These are phyloP conservation scores for Peniophora sp. DNA, from an alignment of 1,284 basidiomycete genomes.

Conservation along the genomic window DNA sequence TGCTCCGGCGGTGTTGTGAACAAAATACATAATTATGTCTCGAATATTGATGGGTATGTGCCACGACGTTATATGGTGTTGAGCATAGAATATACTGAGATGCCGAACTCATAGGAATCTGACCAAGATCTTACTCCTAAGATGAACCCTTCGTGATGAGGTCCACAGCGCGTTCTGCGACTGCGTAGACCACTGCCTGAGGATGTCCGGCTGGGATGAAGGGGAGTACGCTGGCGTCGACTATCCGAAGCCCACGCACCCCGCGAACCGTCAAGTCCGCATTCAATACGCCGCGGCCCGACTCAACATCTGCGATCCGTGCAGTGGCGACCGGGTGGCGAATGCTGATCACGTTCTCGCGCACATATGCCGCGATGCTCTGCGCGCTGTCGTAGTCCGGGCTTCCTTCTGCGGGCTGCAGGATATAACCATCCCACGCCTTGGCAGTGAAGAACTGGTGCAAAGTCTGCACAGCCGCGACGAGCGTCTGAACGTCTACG, in stretches of 20 bases:
- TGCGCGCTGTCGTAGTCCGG: conserved; percentile 12
- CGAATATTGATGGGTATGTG: no score
- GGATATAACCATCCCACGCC: conserved; percentile 17
- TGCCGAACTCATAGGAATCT: no score
- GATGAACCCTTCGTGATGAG: not conserved
- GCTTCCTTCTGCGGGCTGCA: conserved; percentile 7
- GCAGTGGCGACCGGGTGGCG: conserved; percentile 22
- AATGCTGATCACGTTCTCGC: conserved; percentile 12
- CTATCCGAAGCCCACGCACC: conserved; percentile 22
- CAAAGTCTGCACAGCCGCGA: conserved; percentile 13
- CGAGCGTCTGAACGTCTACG: conserved; percentile 15
- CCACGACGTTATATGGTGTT: no score
- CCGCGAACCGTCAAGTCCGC: conserved; percentile 46
- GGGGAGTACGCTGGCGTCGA: conserved; percentile 14
- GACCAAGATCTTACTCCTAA: no score
- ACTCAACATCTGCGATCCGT: conserved; percentile 17
- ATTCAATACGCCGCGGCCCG: conserved; percentile 36
- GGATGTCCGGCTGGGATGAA: not conserved
- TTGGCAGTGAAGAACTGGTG: conserved; percentile 14
- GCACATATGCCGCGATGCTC: conserved; percentile 17
- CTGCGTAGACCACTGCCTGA: not conserved
- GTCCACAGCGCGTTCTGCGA: not conserved
- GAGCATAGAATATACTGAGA: no score
- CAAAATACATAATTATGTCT: no score
- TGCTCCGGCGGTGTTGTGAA: no score